Percentiles rank a stretch among this genome's conserved stretches.
These are phyloP conservation scores for Rhamnella rubrinervis DNA, from an alignment of 331 rosid genomes.

Conservation along the genomic window DNA sequence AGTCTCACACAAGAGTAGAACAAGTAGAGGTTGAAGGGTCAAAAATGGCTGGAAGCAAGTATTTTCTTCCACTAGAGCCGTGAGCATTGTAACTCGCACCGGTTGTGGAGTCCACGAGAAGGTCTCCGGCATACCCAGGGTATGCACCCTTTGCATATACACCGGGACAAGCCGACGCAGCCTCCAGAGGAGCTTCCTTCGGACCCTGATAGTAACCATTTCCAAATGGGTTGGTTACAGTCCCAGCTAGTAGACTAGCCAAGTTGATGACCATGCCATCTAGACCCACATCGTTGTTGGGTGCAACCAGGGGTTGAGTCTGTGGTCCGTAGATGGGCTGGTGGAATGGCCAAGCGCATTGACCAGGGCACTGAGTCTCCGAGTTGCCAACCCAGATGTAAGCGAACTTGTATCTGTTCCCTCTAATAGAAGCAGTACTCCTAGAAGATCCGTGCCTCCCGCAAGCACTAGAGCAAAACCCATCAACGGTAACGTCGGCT, in stretches of 20 bases:
- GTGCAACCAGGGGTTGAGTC: conserved; percentile 46
- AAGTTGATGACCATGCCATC: conserved; percentile 77
- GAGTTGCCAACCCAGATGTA: conserved; percentile 89
- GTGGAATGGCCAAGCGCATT: conserved; percentile 84
- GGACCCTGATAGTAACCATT: conserved; percentile 80
- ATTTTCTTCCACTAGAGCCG: conserved; percentile 58
- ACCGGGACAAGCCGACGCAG: conserved; percentile 71
- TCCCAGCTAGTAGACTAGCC: conserved; percentile 64
- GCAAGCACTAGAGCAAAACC: conserved; percentile 66
- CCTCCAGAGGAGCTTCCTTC: conserved; percentile 68
- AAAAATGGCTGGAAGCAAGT: conserved; percentile 60
- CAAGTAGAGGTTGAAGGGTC: conserved; percentile 62
- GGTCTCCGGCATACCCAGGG: conserved; percentile 68
- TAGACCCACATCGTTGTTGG: conserved; percentile 73
- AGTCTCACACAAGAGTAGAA: conserved; percentile 39
- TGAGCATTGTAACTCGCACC: conserved; percentile 76
- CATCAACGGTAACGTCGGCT: conserved; percentile 52
- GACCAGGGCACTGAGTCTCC: conserved; percentile 71
- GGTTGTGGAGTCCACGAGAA: conserved; percentile 46
- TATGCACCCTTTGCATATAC: conserved; percentile 68
- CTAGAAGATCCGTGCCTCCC: conserved; percentile 45
- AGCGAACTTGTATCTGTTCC: conserved; percentile 38
- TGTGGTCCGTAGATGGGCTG: conserved; percentile 78
- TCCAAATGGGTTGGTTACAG: conserved; percentile 71
- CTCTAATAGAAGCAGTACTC: not conserved